Percentiles rank a stretch among this genome's conserved stretches.
Evolutionary conservation across 2,329 filamentous ascomycete species (phyloP).

Genomic region (Zasmidium citrigriseum): DNA sequence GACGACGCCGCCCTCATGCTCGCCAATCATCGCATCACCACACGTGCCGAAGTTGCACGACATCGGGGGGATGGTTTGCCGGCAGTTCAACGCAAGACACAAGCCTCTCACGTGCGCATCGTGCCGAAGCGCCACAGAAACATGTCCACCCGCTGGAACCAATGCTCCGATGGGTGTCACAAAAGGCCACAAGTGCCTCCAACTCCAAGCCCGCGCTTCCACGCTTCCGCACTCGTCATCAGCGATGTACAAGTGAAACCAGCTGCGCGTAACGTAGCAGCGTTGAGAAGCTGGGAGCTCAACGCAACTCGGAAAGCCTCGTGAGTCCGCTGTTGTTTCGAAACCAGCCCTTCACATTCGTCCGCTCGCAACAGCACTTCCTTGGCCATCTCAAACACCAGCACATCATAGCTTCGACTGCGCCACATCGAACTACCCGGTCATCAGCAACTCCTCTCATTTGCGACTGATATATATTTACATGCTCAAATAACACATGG

Average conservation of each 20-base stretch:
- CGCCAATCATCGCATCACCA: not conserved
- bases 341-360: not conserved
- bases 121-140: conserved; percentile 1
- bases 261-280: conserved; percentile 7
- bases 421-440: not conserved
- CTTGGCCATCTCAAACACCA: not conserved
- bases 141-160: not conserved
- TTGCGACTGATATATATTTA: not conserved
- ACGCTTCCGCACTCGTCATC: not conserved
- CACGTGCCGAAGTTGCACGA: conserved; percentile 10
- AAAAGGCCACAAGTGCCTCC: not conserved
- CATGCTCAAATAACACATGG: not conserved
- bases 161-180: not conserved
- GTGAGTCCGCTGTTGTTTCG: not conserved
- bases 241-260: not conserved
- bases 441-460: not conserved
- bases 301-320: not conserved
- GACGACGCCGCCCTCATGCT: not conserved
- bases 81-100: conserved; percentile 6
- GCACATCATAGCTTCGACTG: not conserved
- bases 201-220: not conserved
- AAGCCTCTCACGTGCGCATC: conserved; percentile 9
- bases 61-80: conserved; percentile 7
- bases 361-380: not conserved
- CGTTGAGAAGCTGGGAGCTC: conserved; percentile 10